phyloP scores from a whole-genome alignment of 805 yeast genomes.

The Ogataea ganodermae region DNA sequence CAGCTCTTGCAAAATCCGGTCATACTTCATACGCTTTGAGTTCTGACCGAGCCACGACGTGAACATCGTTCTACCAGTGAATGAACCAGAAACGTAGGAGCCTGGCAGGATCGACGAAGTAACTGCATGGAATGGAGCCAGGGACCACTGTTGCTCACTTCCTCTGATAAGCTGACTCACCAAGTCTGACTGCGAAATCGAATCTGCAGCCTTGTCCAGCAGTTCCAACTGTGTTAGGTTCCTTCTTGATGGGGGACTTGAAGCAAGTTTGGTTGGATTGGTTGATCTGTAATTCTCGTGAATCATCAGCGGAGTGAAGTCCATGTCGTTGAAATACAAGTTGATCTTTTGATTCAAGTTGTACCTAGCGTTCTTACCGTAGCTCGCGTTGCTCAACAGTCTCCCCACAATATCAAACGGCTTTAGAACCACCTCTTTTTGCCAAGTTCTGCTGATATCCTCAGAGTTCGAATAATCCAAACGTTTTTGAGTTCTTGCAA shows the following conservation, averaged over 20 bases:
- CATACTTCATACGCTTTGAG: slow-evolving; percentile 77
- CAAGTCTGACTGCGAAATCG: slow-evolving; percentile 81
- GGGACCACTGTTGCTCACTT: slow-evolving; percentile 91
- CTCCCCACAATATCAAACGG: slow-evolving; percentile 87
- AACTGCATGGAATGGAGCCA: slow-evolving; percentile 88
- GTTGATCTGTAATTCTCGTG: slow-evolving; percentile 88
- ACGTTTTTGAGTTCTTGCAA: slow-evolving; percentile 66
- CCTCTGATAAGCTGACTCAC: slow-evolving; percentile 83
- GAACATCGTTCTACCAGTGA: slow-evolving; percentile 71
- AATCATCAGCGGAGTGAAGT: slow-evolving; percentile 91
- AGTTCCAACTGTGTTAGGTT: slow-evolving; percentile 58
- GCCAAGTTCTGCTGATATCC: slow-evolving; percentile 70
- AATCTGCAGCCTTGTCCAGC: slow-evolving; percentile 79
- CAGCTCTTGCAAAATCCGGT: slow-evolving; percentile 78
- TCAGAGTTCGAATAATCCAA: slow-evolving; percentile 67
- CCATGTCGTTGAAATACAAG: slow-evolving; percentile 90
- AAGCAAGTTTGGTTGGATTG: slow-evolving; percentile 45
- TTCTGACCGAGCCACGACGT: slow-evolving; percentile 89
- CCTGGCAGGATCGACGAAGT: slow-evolving; percentile 84
- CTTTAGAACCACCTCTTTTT: slow-evolving; percentile 84
- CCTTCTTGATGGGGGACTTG: slow-evolving; percentile 32
- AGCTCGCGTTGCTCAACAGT: slow-evolving; percentile 61
- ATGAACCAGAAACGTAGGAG: slow-evolving; percentile 68
- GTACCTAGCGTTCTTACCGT: slow-evolving; percentile 51
- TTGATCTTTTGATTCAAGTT: slow-evolving; percentile 81